phyloP scores from a whole-genome alignment of 1,284 basidiomycete genomes.

The Irpex sp. region DNA sequence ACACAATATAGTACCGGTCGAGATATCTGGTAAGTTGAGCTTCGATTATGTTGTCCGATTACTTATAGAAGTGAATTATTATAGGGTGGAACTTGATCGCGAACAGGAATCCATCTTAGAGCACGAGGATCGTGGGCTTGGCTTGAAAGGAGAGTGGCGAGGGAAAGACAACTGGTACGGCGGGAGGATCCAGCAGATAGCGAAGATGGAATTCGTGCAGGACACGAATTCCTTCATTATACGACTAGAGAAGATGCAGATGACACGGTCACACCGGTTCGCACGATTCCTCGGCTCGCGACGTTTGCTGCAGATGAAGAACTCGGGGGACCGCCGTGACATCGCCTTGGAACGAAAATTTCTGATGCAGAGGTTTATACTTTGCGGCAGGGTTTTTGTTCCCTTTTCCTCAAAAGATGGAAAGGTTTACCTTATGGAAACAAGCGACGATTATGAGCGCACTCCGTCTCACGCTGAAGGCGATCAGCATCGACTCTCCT shows the following conservation, averaged over 20 bases:
- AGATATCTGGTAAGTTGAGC: conserved; percentile 16
- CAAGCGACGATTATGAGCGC: conserved; percentile 40
- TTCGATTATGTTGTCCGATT: background rate
- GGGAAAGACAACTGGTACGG: conserved; percentile 58
- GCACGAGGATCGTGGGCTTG: conserved; percentile 51
- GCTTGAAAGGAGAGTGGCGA: conserved; percentile 51
- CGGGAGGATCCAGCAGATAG: conserved; percentile 59
- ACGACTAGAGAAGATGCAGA: conserved; percentile 49
- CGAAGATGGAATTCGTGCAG: conserved; percentile 23
- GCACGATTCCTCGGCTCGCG: conserved; percentile 61
- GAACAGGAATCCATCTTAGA: conserved; percentile 61
- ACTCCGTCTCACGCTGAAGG: conserved; percentile 28
- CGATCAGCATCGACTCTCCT: conserved; percentile 44
- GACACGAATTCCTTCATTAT: conserved; percentile 29
- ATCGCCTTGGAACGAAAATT: conserved; percentile 32
- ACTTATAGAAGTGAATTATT: background rate
- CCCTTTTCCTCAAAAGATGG: conserved; percentile 61
- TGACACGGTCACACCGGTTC: conserved; percentile 58
- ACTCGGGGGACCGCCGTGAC: conserved; percentile 37
- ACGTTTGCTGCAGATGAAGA: conserved; percentile 52
- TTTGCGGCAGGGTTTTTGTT: conserved; percentile 60
- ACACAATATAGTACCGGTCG: background rate
- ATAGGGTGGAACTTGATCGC: conserved; percentile 63
- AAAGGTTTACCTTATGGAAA: conserved; percentile 57
- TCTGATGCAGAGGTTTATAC: conserved; percentile 46